Evolutionary conservation across 129 eudicot species (phyloP).

Genomic region (Flaveria robusta): DNA sequence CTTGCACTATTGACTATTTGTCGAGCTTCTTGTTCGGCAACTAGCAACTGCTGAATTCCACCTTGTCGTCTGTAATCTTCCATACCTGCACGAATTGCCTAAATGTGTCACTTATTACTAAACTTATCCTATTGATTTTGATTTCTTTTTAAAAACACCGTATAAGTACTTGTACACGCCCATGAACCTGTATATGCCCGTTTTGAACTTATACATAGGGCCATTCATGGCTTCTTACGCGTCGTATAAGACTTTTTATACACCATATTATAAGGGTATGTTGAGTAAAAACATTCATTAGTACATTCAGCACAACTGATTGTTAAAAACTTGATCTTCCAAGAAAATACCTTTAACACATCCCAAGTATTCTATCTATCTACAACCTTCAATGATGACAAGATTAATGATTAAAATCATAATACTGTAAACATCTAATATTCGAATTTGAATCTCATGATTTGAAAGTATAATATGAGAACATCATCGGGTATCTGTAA

Average conservation of each 20-base stretch:
- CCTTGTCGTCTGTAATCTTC: constrained; percentile 48
- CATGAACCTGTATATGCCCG: no score
- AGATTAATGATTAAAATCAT: not conserved
- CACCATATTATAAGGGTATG: no score
- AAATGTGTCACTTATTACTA: no score
- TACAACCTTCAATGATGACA: not conserved
- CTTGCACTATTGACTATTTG: constrained; percentile 45
- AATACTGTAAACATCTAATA: no score
- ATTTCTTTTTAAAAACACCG: no score
- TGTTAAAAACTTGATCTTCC: not conserved
- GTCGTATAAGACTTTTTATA: no score
- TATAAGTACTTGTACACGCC: no score
- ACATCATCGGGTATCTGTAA: not conserved
- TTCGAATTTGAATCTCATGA: not conserved
- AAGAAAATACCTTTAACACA: not conserved
- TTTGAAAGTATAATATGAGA: not conserved
- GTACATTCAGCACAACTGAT: no score
- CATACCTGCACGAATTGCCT: constrained; percentile 19
- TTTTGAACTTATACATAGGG: no score
- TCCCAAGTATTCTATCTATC: not conserved
- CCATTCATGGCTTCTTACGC: no score
- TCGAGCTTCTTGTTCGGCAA: constrained; percentile 52
- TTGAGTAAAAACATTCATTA: no score
- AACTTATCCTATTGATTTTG: no score
- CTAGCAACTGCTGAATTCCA: constrained; percentile 46